phyloP scores from a whole-genome alignment of 2,329 filamentous ascomycete genomes.

The Aspergillus bombycis region DNA sequence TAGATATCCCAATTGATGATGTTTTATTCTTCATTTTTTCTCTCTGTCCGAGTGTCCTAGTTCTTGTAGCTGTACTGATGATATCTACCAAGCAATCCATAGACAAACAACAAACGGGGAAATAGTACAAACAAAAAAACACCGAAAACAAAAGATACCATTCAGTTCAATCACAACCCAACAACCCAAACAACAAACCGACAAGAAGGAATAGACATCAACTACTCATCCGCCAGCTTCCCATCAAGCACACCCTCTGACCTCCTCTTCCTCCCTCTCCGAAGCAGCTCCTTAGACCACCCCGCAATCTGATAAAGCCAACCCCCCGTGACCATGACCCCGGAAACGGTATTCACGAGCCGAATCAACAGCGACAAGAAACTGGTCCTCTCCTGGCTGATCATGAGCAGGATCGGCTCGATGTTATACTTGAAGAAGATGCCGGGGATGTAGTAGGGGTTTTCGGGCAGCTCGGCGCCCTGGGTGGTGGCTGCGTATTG shows the following conservation, averaged over 20 bases:
- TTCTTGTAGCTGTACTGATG: neutral
- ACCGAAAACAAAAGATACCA: neutral
- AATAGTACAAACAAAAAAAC: neutral
- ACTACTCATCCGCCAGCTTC: slow-evolving; percentile 32
- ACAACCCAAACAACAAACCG: neutral
- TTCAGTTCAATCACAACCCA: neutral
- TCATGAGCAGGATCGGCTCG: slow-evolving; percentile 85
- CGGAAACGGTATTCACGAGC: slow-evolving; percentile 86
- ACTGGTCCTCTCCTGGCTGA: slow-evolving; percentile 78
- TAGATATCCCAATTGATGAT: slow-evolving; percentile 14
- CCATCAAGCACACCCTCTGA: slow-evolving; percentile 54
- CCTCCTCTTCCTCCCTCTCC: slow-evolving; percentile 44
- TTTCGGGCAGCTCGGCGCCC: slow-evolving; percentile 65
- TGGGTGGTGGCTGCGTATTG: slow-evolving; percentile 98
- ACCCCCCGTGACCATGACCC: slow-evolving; percentile 88
- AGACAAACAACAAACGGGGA: neutral
- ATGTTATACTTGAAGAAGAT: slow-evolving; percentile 99
- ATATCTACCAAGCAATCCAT: neutral
- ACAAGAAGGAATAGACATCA: neutral
- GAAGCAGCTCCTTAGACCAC: slow-evolving; percentile 64
- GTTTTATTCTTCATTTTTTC: neutral
- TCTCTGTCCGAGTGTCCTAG: neutral
- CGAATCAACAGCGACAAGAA: slow-evolving; percentile 76
- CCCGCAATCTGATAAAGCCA: slow-evolving; percentile 88
- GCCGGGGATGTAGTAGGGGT: slow-evolving; percentile 68